phyloP scores from a whole-genome alignment of 352 stramenopile species.

The Globisporangium alternatum region DNA sequence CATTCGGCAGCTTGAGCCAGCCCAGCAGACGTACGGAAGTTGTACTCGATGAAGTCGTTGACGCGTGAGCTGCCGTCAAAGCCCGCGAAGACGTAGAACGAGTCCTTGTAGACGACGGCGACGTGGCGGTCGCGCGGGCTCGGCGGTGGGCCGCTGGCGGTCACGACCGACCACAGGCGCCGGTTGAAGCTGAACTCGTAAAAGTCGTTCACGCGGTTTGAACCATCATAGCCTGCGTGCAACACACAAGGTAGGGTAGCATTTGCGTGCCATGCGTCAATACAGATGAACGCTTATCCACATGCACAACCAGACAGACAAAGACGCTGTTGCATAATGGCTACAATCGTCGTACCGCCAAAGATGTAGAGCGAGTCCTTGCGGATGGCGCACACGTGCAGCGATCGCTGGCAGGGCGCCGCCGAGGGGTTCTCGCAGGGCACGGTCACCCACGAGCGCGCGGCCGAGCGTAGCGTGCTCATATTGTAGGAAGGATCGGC shows the following conservation, averaged over 20 bases:
- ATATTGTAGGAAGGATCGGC: conserved; percentile 9
- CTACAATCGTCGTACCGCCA: conserved; percentile 40
- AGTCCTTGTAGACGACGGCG: conserved; percentile 90
- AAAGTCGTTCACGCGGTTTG: conserved; percentile 93
- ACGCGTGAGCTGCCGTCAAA: conserved; percentile 92
- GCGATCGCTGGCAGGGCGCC: conserved; percentile 89
- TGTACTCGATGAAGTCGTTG: conserved; percentile 95
- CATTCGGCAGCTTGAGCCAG: background rate
- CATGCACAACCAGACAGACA: background rate
- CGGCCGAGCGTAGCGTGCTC: conserved; percentile 36
- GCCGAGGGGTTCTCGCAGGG: conserved; percentile 77
- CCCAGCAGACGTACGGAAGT: conserved; percentile 71
- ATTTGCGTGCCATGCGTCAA: background rate
- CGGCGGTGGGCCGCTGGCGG: conserved; percentile 63
- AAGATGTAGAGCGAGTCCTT: conserved; percentile 94
- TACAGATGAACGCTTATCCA: background rate
- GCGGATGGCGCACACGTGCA: conserved; percentile 90
- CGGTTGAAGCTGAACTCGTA: conserved; percentile 91
- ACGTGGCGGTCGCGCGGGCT: conserved; percentile 94
- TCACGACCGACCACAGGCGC: conserved; percentile 72
- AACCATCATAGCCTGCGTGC: conserved; percentile 87
- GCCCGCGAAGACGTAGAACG: conserved; percentile 94
- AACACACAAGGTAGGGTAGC: background rate
- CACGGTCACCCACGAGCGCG: conserved; percentile 70
- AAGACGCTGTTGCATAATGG: background rate